phyloP scores from a whole-genome alignment of 129 eudicot species.

The Chrysanthemum seticuspe region DNA sequence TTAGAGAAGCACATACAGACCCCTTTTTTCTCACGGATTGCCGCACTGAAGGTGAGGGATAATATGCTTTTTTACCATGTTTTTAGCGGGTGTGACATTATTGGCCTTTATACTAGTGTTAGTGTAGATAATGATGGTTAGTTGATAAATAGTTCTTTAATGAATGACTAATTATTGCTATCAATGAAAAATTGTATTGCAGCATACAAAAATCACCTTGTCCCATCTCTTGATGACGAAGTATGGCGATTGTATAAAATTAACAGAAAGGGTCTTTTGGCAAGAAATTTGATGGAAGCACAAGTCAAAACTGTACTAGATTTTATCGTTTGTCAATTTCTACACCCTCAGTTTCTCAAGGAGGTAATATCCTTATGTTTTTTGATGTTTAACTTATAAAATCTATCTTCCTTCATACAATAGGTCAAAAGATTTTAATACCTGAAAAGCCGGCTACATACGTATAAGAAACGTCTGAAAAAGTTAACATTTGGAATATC shows the following conservation, averaged over 20 bases:
- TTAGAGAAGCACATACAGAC: conserved; percentile 74
- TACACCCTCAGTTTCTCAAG: conserved; percentile 44
- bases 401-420: neutral
- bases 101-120: neutral
- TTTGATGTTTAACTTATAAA: conserved; percentile 8
- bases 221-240: conserved; percentile 40
- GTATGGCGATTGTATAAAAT: conserved; percentile 47
- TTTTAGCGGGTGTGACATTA: neutral
- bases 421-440: neutral
- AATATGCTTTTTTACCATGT: neutral
- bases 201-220: conserved; percentile 31
- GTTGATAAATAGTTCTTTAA: neutral
- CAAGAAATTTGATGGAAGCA: conserved; percentile 20
- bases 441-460: neutral
- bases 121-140: conserved; percentile 6
- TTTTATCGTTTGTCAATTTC: conserved; percentile 41
- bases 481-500: neutral
- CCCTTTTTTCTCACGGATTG: conserved; percentile 65
- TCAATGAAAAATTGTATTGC: conserved; percentile 24
- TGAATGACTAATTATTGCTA: neutral
- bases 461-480: neutral
- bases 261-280: conserved; percentile 23
- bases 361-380: conserved; percentile 29
- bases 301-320: conserved; percentile 40
- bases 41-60: conserved; percentile 60